phyloP scores from a whole-genome alignment of 2,329 filamentous ascomycete species.

The Phoma sp. region DNA sequence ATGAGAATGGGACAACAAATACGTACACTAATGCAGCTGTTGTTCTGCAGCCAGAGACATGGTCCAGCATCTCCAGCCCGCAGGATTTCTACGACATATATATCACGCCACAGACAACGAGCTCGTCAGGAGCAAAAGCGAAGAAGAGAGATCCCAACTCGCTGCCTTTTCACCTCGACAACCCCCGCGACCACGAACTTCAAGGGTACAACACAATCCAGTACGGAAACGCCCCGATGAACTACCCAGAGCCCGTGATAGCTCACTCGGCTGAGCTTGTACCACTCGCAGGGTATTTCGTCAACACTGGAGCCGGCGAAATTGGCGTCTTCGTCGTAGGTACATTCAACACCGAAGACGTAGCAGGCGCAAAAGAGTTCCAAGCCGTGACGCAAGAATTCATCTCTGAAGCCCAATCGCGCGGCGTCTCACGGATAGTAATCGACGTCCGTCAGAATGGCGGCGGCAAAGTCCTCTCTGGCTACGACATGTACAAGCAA shows the following conservation, averaged over 20 bases:
- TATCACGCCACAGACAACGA: slow-evolving; percentile 22
- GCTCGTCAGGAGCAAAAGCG: slow-evolving; percentile 16
- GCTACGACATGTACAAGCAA: slow-evolving; percentile 59
- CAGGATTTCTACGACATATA: slow-evolving; percentile 52
- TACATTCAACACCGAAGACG: slow-evolving; percentile 48
- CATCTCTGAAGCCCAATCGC: slow-evolving; percentile 55
- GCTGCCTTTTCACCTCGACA: slow-evolving; percentile 37
- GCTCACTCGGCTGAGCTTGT: slow-evolving; percentile 40
- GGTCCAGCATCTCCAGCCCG: slow-evolving; percentile 45
- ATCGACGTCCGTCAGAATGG: slow-evolving; percentile 69
- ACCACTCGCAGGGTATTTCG: slow-evolving; percentile 56
- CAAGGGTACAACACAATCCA: slow-evolving; percentile 26
- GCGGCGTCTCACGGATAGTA: slow-evolving; percentile 65
- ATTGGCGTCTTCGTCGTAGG: slow-evolving; percentile 56
- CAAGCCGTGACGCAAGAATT: slow-evolving; percentile 53
- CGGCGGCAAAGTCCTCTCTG: slow-evolving; percentile 59
- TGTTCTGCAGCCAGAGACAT: slow-evolving; percentile 30
- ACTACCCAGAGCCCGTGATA: slow-evolving; percentile 50
- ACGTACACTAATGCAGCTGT: slow-evolving; percentile 42
- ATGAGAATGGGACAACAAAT: slow-evolving; percentile 46
- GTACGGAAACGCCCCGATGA: slow-evolving; percentile 31
- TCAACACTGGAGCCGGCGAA: slow-evolving; percentile 51
- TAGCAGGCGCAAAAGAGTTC: slow-evolving; percentile 40
- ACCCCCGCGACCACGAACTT: slow-evolving; percentile 40
- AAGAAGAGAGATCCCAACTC: slow-evolving; percentile 36